A percentile compares a stretch with the other conserved stretches of the same genome.
Evolutionary conservation across 257 asterid genomes (phyloP).

Genomic region (Lavandula angustifolia): DNA sequence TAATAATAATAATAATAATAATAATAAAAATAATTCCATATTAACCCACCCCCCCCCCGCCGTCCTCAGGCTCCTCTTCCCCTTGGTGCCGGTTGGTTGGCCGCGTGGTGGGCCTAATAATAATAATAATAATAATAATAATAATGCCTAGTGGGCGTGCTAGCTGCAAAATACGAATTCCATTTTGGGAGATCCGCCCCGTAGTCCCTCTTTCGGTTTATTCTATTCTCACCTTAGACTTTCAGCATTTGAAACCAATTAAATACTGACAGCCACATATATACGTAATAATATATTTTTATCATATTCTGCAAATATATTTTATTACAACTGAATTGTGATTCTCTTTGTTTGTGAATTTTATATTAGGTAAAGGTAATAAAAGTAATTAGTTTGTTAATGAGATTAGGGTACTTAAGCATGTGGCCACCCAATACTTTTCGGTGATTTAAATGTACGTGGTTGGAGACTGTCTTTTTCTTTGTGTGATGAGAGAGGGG

Average conservation of each 20-base stretch:
- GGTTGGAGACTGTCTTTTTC: background rate
- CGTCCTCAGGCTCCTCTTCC: too few relatives aligned
- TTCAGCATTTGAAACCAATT: conserved; percentile 23
- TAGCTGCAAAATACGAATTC: too few relatives aligned
- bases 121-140: too few relatives aligned
- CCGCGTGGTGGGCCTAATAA: too few relatives aligned
- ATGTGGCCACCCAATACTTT: conserved; percentile 46
- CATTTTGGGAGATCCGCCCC: too few relatives aligned
- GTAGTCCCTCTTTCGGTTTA: too few relatives aligned
- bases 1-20: background rate
- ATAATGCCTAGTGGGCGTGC: too few relatives aligned
- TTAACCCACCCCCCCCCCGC: too few relatives aligned
- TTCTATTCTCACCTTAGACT: conserved; percentile 38
- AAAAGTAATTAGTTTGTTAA: conserved; percentile 22
- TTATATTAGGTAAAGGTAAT: conserved; percentile 11
- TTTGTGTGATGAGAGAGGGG: too few relatives aligned
- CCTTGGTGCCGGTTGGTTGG: too few relatives aligned
- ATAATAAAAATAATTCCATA: conserved; percentile 14
- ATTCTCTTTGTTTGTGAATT: conserved; percentile 1
- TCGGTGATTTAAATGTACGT: background rate
- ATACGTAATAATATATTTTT: background rate
- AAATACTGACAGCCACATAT: conserved; percentile 23
- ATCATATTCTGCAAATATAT: conserved; percentile 11
- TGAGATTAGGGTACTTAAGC: conserved; percentile 32
- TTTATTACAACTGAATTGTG: background rate